Conservation (phyloP, 1,139 yeast species). For the Pichia sp. region DNA sequence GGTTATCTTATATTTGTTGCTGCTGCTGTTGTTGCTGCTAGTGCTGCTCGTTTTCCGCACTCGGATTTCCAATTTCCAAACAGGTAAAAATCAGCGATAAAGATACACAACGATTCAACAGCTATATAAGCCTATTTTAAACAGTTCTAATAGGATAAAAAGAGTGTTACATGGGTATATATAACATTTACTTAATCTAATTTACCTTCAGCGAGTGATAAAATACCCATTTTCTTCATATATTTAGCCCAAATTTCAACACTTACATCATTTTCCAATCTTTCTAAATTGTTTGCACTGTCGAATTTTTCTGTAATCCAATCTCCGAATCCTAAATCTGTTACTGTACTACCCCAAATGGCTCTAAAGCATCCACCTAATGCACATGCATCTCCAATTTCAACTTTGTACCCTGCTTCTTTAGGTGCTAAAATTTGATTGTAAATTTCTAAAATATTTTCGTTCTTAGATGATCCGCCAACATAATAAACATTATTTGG, state of each 20-base stretch:
- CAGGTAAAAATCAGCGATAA: no score
- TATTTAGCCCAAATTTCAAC: constrained; percentile 37
- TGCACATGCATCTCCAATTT: constrained; percentile 87
- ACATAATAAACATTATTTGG: constrained; percentile 76
- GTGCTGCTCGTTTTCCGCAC: constrained; percentile 3
- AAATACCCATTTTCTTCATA: constrained; percentile 44
- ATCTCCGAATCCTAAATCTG: constrained; percentile 32
- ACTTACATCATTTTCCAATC: constrained; percentile 19
- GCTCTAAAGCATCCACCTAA: constrained; percentile 92
- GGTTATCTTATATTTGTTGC: no score
- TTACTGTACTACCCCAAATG: constrained; percentile 37
- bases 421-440: constrained; percentile 61
- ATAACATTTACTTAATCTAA: no score
- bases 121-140: no score
- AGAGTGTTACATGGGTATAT: no score
- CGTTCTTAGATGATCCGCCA: constrained; percentile 80
- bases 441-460: constrained; percentile 59
- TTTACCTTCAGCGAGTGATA: constrained; percentile 40
- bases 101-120: no score
- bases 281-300: constrained; percentile 34
- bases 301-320: constrained; percentile 39
- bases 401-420: constrained; percentile 64
- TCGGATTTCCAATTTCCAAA: not conserved
- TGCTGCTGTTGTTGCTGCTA: no score
- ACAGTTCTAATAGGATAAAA: no score